Conservation (phyloP, 768 basidiomycete species). For the Postia placenta region DNA sequence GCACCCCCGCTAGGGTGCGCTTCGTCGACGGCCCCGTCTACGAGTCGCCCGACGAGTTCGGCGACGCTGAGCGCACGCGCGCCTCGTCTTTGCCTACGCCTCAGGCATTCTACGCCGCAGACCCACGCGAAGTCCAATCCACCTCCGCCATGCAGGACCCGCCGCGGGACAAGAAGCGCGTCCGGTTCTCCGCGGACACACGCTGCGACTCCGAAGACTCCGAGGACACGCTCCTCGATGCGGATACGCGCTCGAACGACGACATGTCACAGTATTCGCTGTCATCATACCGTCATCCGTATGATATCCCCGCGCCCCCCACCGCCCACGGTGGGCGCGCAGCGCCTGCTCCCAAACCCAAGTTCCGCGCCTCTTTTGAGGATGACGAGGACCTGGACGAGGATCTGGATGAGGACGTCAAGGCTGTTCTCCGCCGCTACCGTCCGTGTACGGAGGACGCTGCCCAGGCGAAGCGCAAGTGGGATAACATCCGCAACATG, state of each 20-base stretch:
- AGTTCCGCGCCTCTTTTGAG: not conserved
- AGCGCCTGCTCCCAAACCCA: not conserved
- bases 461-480: not conserved
- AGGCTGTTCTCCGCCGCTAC: not conserved
- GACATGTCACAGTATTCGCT: not conserved
- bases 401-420: not conserved
- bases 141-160: not conserved
- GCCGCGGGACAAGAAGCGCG: not conserved
- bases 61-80: not conserved
- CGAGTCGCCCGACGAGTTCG: not conserved
- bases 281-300: conserved; percentile 1
- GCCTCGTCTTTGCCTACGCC: not conserved
- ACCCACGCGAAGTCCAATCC: not conserved
- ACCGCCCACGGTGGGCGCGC: not conserved
- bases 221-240: not conserved
- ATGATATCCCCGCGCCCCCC: not conserved
- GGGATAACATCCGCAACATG: not conserved
- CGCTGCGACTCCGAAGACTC: not conserved
- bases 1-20: not conserved
- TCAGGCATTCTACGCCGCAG: not conserved
- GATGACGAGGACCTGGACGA: not conserved
- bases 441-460: not conserved
- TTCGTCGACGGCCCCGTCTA: not conserved
- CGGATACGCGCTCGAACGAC: not conserved
- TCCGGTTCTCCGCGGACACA: not conserved